Base-by-base conservation (phyloP, 108 stramenopile genomes). In the Nitzschia sp. region DNA sequence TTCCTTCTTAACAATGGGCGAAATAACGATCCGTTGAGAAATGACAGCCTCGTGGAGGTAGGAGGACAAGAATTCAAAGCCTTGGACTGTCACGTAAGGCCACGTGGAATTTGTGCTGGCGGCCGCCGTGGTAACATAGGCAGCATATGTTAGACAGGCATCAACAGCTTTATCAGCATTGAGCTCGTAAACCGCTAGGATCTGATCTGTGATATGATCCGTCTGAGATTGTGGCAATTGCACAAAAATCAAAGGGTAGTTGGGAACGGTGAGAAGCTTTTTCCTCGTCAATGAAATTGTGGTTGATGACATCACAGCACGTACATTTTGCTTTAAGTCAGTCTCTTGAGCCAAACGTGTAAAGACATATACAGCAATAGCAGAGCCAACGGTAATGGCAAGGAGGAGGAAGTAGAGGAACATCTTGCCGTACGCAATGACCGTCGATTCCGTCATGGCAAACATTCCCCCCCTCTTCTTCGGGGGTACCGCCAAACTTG, bases 81-180 rank as follows among this genome's bases (percentile, higher is more conserved):
- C 14, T 15, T 62, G 71, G 17, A 71, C 7, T 10, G 51, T 42
- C 3, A 71, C 71, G 39, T 63, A 71, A n/a, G 71, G 71, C 71
- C 71, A 71, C 2, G 55, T 51, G 43, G 20, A 11, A 6, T 48
- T 48, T 17, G 46, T 48, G 14, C 46, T 17, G 2, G 14, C 46
- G 3, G 17, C 46, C 1, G 17, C 14, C n/a, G 46, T 17, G 1
- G 46, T 17, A 17, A 48, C 17, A 48, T 48, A 17, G 46, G 17
- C 46, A 15, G 46, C 2, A 17, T 17, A 48, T 17, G 46, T 48
- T 6, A 17, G n/a, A 17, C 17, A 48, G 2, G 46, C 17, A 17
- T 48, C 46, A 2, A 48, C 46, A 5, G 17, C 17, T 6, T 48
- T 48, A 17, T 15, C 46, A 48, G 46, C 46, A 48, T 48, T 48